A percentile compares a stretch with the other conserved stretches of the same genome.
These are phyloP conservation scores for Microascus cirrosus DNA, from an alignment of 2,329 filamentous ascomycete species.

Conservation along the genomic window DNA sequence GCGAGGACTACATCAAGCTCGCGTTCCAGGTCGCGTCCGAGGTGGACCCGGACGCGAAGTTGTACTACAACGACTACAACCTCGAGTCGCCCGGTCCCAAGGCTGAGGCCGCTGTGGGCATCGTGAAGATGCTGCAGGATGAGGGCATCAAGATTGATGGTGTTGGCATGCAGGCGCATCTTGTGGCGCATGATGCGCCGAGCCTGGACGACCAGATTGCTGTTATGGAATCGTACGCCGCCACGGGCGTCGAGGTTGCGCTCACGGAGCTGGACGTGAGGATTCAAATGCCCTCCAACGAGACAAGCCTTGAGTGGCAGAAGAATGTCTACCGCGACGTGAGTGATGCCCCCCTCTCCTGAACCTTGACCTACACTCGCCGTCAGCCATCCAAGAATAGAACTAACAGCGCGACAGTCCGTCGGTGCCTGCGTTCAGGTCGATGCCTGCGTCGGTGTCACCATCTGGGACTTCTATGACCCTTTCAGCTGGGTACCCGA, in stretches of 20 bases:
- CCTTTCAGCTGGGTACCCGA: slow-evolving; percentile 28
- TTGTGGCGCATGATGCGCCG: slow-evolving; percentile 42
- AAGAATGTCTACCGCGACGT: slow-evolving; percentile 16
- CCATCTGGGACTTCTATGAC: slow-evolving; percentile 23
- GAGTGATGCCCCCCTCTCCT: not conserved
- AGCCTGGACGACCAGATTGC: slow-evolving; percentile 23
- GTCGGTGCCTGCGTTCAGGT: slow-evolving; percentile 18
- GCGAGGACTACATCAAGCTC: slow-evolving; percentile 43
- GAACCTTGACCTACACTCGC: not conserved
- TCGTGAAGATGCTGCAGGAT: slow-evolving; percentile 31
- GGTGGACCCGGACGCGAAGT: slow-evolving; percentile 42
- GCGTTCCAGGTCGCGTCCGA: slow-evolving; percentile 45
- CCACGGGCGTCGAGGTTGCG: slow-evolving; percentile 36
- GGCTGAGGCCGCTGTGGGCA: slow-evolving; percentile 27
- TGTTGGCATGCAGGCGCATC: slow-evolving; percentile 50
- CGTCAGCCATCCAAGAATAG: not conserved
- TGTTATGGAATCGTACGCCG: slow-evolving; percentile 30
- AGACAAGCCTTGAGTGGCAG: slow-evolving; percentile 17
- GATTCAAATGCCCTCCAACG: slow-evolving; percentile 17
- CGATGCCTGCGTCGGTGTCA: slow-evolving; percentile 18
- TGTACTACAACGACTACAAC: slow-evolving; percentile 49
- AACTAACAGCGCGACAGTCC: not conserved
- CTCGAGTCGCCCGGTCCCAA: slow-evolving; percentile 42
- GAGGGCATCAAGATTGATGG: slow-evolving; percentile 49
- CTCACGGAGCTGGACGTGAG: slow-evolving; percentile 45